Conservation (phyloP, 1,284 basidiomycete genomes). For the Naganishia sp. region DNA sequence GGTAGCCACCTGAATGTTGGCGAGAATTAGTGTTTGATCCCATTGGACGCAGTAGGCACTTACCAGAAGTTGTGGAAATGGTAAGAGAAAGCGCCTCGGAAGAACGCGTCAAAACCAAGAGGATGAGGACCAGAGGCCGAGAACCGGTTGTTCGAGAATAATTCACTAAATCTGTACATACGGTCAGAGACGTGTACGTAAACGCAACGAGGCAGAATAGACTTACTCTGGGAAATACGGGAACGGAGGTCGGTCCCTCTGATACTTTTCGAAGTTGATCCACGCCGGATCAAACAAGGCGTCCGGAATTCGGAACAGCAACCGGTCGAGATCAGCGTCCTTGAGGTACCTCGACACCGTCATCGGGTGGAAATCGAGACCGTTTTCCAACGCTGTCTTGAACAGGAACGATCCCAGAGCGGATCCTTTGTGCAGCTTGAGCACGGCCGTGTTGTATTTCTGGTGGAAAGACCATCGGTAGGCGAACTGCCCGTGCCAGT, state of each 20-base stretch:
- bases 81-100: slow-evolving; percentile 80
- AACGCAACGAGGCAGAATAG: neutral
- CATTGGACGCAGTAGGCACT: slow-evolving; percentile 10
- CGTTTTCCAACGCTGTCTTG: slow-evolving; percentile 79
- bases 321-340: slow-evolving; percentile 70
- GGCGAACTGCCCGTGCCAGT: slow-evolving; percentile 81
- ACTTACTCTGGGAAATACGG: slow-evolving; percentile 76
- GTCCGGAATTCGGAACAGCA: slow-evolving; percentile 76
- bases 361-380: slow-evolving; percentile 84
- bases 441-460: slow-evolving; percentile 82
- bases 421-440: slow-evolving; percentile 77
- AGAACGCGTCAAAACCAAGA: slow-evolving; percentile 80
- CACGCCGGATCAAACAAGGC: slow-evolving; percentile 84
- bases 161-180: slow-evolving; percentile 65
- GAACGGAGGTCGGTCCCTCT: slow-evolving; percentile 76
- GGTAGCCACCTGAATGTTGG: slow-evolving; percentile 77
- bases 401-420: slow-evolving; percentile 80
- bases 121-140: slow-evolving; percentile 71
- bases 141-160: slow-evolving; percentile 73
- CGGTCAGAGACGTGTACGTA: neutral
- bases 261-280: slow-evolving; percentile 79
- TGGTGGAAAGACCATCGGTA: slow-evolving; percentile 79
- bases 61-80: slow-evolving; percentile 84
- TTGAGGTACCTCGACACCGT: slow-evolving; percentile 75
- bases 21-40: neutral